A percentile compares a stretch with the other conserved stretches of the same genome.
Evolutionary conservation across 1,139 yeast genomes (phyloP).

Genomic region (Debaryomyces fabryi): DNA sequence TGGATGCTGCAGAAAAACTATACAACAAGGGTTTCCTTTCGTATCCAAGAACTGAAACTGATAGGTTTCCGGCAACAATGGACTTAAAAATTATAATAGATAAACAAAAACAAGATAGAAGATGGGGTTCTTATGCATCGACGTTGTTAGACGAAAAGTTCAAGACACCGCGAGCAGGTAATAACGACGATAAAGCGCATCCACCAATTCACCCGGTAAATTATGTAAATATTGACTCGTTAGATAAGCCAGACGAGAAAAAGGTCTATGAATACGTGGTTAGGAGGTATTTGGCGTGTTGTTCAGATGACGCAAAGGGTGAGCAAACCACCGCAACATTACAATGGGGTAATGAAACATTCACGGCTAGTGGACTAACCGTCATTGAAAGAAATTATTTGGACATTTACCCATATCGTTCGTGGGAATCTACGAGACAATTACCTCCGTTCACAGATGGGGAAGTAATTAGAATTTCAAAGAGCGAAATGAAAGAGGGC

Average conservation of each 20-base stretch:
- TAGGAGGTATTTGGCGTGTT: constrained; percentile 86
- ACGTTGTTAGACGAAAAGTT: constrained; percentile 39
- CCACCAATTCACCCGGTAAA: constrained; percentile 96
- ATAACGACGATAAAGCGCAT: constrained; percentile 92
- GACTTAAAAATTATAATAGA: constrained; percentile 62
- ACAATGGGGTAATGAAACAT: constrained; percentile 78
- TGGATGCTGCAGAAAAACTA: constrained; percentile 83
- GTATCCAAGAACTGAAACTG: constrained; percentile 98
- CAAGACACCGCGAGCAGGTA: constrained; percentile 73
- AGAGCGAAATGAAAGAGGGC: constrained; percentile 69
- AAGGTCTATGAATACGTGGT: constrained; percentile 87
- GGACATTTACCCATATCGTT: constrained; percentile 76
- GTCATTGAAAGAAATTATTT: constrained; percentile 76
- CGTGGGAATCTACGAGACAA: constrained; percentile 71
- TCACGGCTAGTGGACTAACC: constrained; percentile 68
- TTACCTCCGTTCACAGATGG: constrained; percentile 68
- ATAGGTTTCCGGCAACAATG: constrained; percentile 75
- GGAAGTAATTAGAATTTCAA: constrained; percentile 54
- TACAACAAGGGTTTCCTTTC: constrained; percentile 87
- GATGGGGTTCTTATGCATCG: constrained; percentile 54
- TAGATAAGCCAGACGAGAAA: constrained; percentile 53
- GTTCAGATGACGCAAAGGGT: constrained; percentile 90
- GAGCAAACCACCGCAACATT: constrained; percentile 61
- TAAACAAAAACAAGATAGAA: constrained; percentile 55
- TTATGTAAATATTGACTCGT: constrained; percentile 36